Evolutionary conservation across 345 rosid species (phyloP).

Genomic region (Bruguiera parviflora): DNA sequence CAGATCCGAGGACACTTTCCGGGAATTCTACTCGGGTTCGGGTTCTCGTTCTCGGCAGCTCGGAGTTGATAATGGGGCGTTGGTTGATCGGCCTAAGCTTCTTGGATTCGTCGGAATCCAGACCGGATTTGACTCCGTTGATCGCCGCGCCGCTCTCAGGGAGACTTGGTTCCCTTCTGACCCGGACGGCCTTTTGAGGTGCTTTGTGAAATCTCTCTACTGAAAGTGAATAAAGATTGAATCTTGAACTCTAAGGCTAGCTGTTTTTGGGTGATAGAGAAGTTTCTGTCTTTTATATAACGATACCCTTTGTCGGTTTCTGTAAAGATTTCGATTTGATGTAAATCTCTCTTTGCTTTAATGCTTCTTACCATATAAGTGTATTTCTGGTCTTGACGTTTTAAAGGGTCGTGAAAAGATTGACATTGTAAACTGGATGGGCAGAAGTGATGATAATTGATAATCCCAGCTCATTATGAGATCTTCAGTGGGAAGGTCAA

Average conservation of each 20-base stretch:
- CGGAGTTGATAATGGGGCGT: conserved; percentile 28
- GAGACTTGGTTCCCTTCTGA: conserved; percentile 76
- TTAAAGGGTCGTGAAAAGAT: too few species aligned
- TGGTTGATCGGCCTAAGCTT: conserved; percentile 55
- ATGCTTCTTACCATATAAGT: too few species aligned
- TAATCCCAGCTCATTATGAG: neutral
- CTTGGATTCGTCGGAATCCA: conserved; percentile 80
- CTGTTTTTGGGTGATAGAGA: too few species aligned
- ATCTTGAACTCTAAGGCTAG: too few species aligned
- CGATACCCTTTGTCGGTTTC: too few species aligned
- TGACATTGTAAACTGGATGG: neutral
- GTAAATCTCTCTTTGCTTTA: too few species aligned
- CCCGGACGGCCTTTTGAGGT: conserved; percentile 71
- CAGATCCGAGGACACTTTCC: conserved; percentile 54
- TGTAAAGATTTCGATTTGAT: too few species aligned
- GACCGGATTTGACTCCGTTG: conserved; percentile 56
- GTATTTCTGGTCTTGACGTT: too few species aligned
- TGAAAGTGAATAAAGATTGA: too few species aligned
- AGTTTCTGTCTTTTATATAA: too few species aligned
- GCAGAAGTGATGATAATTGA: neutral
- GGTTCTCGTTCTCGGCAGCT: conserved; percentile 26
- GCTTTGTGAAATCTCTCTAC: neutral
- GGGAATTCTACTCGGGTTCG: conserved; percentile 36
- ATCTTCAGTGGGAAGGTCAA: neutral
- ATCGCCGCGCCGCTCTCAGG: conserved; percentile 57